Evolutionary conservation across 768 basidiomycete species (phyloP).

Genomic region (Suillus spraguei): DNA sequence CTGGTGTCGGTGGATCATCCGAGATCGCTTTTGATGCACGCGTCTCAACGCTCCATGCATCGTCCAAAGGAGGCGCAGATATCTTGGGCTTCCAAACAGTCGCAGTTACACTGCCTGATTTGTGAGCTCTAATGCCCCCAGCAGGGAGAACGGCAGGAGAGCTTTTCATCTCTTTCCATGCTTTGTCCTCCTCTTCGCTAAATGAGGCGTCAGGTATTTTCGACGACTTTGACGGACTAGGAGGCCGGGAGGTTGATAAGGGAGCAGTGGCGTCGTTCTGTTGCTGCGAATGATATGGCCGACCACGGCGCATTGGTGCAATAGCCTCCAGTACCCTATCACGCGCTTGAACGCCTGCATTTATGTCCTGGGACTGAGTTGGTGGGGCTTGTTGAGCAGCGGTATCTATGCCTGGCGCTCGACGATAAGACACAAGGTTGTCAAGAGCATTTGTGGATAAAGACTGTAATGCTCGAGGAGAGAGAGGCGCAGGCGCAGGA

Average conservation of each 20-base stretch:
- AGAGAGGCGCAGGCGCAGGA: constrained; percentile 48
- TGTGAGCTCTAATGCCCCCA: constrained; percentile 21
- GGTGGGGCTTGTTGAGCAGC: constrained; percentile 17
- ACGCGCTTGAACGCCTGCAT: constrained; percentile 66
- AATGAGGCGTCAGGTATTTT: constrained; percentile 26
- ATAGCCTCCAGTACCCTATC: constrained; percentile 82
- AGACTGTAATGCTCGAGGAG: constrained; percentile 40
- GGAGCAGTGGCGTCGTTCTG: constrained; percentile 33
- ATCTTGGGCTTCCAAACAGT: constrained; percentile 33
- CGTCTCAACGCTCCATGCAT: constrained; percentile 44
- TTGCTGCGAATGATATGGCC: constrained; percentile 47
- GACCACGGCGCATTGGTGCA: constrained; percentile 75
- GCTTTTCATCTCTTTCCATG: constrained; percentile 47
- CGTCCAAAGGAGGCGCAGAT: constrained; percentile 27
- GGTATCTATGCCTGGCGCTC: constrained; percentile 20
- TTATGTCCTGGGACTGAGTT: constrained; percentile 28
- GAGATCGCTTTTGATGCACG: constrained; percentile 26
- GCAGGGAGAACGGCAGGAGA: constrained; percentile 14
- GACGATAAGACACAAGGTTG: constrained; percentile 41
- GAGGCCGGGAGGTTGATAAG: constrained; percentile 32
- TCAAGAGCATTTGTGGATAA: constrained; percentile 35
- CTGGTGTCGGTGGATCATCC: constrained; percentile 24
- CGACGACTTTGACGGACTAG: constrained; percentile 23
- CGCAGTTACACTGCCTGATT: constrained; percentile 27
- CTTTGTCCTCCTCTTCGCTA: constrained; percentile 44